Evolutionary conservation across 1,284 basidiomycete genomes (phyloP), one percentile per base, ranked within the genome.

Genomic region (Pisolithus thermaeus): DNA sequence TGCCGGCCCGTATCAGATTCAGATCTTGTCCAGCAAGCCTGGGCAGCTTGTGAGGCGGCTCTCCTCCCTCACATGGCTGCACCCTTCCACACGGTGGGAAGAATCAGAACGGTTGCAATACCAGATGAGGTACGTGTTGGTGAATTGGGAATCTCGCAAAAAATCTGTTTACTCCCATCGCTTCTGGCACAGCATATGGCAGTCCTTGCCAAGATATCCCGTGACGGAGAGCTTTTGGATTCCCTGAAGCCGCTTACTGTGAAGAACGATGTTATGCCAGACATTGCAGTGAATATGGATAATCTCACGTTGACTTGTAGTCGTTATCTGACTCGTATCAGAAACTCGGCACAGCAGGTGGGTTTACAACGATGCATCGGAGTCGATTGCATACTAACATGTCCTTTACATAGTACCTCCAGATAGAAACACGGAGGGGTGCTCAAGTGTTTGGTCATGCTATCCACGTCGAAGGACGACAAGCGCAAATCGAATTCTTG

Each of bases 321-420:
- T n/a, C 72, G 78, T 1, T 81, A 72, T 55, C 69, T 74, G 52
- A 78, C 61, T 52, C 61, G 66, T 50, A 58, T 81, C 53, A 60
- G 58, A 58, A n/a, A 11, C 1, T 57, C 60, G 4, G n/a, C 8
- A 2, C 47, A 61, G 41, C 74, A 76, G 65, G 75, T 75, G n/a
- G 23, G 58, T 50, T 35, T 8, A 25, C 48, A 30, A n/a, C 6
- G n/a, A 16, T 27, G 12, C 23, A 23, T 12, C 6, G 39, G 7
- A 20, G 30, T 8, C 25, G 16, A 20, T 23, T 47, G 7, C 41
- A 37, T 20, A 43, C 16, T 12, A 18, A 20, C 20, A 30, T 20
- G 40, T 43, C 8, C 16, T 18, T 4, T 46, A 32, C 39, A 40
- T 32, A 46, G 44, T n/a, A 23, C 35, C 3, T 46, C 14, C 9